Evolutionary conservation across 257 asterid genomes (phyloP).

Genomic region (Przewalskia tangutica): DNA sequence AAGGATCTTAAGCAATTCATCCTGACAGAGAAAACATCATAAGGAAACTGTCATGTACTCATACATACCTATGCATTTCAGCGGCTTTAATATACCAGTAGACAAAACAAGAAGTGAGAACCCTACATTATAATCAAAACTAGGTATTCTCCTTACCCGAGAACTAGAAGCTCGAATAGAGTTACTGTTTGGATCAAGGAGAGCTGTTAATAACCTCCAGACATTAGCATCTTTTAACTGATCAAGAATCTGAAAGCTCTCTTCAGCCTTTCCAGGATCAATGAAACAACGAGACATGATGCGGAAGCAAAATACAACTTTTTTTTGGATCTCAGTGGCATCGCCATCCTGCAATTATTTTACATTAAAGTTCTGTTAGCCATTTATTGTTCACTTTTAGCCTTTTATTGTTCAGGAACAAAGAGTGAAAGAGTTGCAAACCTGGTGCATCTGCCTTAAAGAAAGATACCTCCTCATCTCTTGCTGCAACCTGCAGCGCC

Average conservation of each 20-base stretch:
- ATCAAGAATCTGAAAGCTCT: slow-evolving; percentile 72
- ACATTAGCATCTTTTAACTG: slow-evolving; percentile 72
- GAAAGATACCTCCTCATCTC: slow-evolving; percentile 87
- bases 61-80: neutral
- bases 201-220: slow-evolving; percentile 52
- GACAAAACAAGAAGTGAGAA: neutral
- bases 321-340: slow-evolving; percentile 68
- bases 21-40: slow-evolving; percentile 35
- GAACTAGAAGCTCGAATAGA: slow-evolving; percentile 42
- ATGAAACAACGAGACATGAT: slow-evolving; percentile 81
- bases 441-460: slow-evolving; percentile 68
- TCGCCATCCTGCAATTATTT: slow-evolving; percentile 63
- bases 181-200: slow-evolving; percentile 69
- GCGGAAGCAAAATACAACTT: slow-evolving; percentile 58
- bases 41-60: neutral
- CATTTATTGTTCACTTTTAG: neutral
- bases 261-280: slow-evolving; percentile 79
- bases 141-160: slow-evolving; percentile 48
- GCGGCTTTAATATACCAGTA: neutral
- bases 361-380: slow-evolving; percentile 12
- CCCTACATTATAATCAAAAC: neutral
- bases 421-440: slow-evolving; percentile 14
- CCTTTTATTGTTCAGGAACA: neutral
- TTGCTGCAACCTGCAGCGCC: slow-evolving; percentile 63
- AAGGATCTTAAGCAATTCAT: slow-evolving; percentile 54